Percentiles rank a stretch among this genome's conserved stretches.
phyloP scores from a whole-genome alignment of 352 stramenopile species.

The Globisporangium parvum region DNA sequence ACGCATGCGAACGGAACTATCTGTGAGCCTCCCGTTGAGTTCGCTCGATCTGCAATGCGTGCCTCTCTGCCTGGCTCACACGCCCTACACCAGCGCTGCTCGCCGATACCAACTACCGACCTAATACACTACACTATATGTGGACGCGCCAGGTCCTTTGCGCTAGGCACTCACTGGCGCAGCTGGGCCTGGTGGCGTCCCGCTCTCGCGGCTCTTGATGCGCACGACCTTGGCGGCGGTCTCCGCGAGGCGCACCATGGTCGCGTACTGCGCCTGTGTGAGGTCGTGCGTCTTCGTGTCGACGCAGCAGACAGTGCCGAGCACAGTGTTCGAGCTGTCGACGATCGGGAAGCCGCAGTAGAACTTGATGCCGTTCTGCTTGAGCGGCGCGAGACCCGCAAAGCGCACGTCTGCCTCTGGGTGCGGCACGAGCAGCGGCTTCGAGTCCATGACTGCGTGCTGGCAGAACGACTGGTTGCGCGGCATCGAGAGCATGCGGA shows the following conservation, averaged over 20 bases:
- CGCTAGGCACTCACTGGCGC: too few relatives aligned
- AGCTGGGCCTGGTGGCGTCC: too few relatives aligned
- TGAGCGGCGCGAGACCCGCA: conserved; percentile 3
- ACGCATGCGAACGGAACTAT: too few relatives aligned
- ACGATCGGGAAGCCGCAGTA: conserved; percentile 74
- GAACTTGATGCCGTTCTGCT: conserved; percentile 24
- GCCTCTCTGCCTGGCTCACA: too few relatives aligned
- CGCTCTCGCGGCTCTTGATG: too few relatives aligned
- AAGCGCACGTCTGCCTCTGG: conserved; percentile 61
- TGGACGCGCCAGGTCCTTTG: too few relatives aligned
- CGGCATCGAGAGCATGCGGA: conserved; percentile 14
- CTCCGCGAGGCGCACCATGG: conserved; percentile 5
- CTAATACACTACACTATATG: too few relatives aligned
- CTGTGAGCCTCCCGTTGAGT: too few relatives aligned
- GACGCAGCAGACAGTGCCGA: conserved; percentile 31
- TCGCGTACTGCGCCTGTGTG: conserved; percentile 21
- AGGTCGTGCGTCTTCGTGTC: conserved; percentile 32
- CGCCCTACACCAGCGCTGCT: too few relatives aligned
- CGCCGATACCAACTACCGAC: too few relatives aligned
- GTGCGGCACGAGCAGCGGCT: conserved; percentile 57
- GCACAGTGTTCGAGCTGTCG: conserved; percentile 10
- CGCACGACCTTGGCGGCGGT: too few relatives aligned
- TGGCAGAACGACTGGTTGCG: conserved; percentile 31
- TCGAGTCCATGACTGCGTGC: conserved; percentile 32
- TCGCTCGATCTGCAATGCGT: too few relatives aligned